These are phyloP conservation scores for Populus simonii DNA, from an alignment of 345 rosid genomes.

Conservation along the genomic window DNA sequence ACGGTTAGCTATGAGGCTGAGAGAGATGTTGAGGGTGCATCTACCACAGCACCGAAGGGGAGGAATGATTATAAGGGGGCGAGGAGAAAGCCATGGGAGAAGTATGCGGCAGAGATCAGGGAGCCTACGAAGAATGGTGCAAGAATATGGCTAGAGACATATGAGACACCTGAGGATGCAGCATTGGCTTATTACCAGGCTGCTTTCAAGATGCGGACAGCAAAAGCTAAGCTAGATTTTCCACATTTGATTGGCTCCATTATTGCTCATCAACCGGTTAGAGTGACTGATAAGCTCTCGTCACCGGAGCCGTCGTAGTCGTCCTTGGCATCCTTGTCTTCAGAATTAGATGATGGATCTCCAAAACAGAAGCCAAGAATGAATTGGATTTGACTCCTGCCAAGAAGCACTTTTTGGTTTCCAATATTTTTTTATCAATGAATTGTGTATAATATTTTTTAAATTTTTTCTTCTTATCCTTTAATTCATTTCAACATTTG, in stretches of 20 bases:
- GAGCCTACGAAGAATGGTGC: constrained; percentile 64
- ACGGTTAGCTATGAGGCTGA: no score
- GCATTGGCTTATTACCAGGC: constrained; percentile 34
- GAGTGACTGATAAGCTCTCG: constrained; percentile 11
- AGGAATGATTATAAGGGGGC: constrained; percentile 18
- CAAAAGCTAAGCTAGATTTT: constrained; percentile 36
- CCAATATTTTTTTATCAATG: no score
- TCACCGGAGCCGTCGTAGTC: background rate
- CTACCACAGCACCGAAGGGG: no score
- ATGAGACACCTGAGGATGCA: constrained; percentile 62
- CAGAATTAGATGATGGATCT: background rate
- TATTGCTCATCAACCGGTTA: background rate
- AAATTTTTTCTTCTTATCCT: no score
- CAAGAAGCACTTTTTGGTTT: no score
- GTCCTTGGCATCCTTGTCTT: background rate
- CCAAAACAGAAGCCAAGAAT: background rate
- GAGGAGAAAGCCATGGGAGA: constrained; percentile 65
- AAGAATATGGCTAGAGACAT: constrained; percentile 66
- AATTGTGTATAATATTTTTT: no score
- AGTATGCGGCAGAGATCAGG: constrained; percentile 64
- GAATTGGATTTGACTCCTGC: background rate
- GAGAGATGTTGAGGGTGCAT: no score
- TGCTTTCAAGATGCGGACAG: constrained; percentile 33
- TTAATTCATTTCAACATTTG: no score
- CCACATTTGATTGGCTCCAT: constrained; percentile 30